A percentile compares a stretch with the other conserved stretches of the same genome.
These are phyloP conservation scores for Rehmannia glutinosa DNA, from an alignment of 257 asterid genomes.

Conservation along the genomic window DNA sequence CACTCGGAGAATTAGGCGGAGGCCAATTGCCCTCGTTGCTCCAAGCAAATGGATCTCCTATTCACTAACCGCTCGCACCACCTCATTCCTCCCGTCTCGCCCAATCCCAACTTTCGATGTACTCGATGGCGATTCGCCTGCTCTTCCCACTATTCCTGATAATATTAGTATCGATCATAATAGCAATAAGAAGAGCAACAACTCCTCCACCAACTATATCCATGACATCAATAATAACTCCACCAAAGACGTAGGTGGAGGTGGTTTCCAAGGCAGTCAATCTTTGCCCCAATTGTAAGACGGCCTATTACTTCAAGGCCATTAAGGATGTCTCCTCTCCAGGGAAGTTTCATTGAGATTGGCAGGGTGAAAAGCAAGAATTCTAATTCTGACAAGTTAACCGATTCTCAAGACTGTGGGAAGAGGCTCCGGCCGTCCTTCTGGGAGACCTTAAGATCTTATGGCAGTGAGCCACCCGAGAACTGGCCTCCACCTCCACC, in stretches of 20 bases:
- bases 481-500: constrained; percentile 53
- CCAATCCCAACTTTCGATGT: constrained; percentile 22
- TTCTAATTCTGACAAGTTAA: constrained; percentile 39
- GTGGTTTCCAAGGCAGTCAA: constrained; percentile 67
- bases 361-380: constrained; percentile 59
- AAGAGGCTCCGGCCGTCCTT: constrained; percentile 59
- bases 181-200: not conserved
- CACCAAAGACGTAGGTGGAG: constrained; percentile 21
- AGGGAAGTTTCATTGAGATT: constrained; percentile 83
- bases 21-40: constrained; percentile 92
- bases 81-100: constrained; percentile 50
- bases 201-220: not conserved
- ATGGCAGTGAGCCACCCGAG: constrained; percentile 70
- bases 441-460: constrained; percentile 78
- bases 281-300: constrained; percentile 89
- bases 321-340: constrained; percentile 69
- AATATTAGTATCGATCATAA: not conserved
- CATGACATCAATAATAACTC: constrained; percentile 4
- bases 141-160: not conserved
- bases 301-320: constrained; percentile 83
- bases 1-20: constrained; percentile 75
- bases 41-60: constrained; percentile 85
- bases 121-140: constrained; percentile 3
- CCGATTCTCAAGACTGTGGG: constrained; percentile 41
- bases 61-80: constrained; percentile 59